Percentiles rank a stretch among this genome's conserved stretches.
These are phyloP conservation scores for Astrocystis sublimbata DNA, from an alignment of 495 filamentous ascomycete genomes.

Conservation along the genomic window DNA sequence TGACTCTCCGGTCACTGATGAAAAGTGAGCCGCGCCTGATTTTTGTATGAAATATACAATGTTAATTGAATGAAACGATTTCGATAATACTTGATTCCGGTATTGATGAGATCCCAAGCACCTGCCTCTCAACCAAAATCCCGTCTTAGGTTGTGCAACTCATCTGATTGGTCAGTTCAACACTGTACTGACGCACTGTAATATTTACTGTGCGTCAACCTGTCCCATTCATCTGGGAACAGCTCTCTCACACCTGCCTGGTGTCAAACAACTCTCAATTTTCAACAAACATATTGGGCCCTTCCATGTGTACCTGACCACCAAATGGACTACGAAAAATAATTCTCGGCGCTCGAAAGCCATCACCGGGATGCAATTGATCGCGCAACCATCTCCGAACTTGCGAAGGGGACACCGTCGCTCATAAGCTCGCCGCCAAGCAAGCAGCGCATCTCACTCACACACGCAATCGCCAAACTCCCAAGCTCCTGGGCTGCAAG, in stretches of 20 bases:
- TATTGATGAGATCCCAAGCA: too few species aligned
- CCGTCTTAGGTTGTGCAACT: too few species aligned
- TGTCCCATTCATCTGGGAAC: background rate
- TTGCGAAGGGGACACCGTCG: background rate
- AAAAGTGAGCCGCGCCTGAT: too few species aligned
- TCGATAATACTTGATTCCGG: too few species aligned
- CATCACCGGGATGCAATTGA: background rate
- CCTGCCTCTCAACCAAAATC: background rate
- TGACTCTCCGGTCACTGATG: too few species aligned
- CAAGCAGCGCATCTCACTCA: background rate
- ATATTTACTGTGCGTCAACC: background rate
- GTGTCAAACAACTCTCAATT: background rate
- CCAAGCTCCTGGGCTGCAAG: background rate
- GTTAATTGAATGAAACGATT: too few species aligned
- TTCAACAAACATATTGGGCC: too few species aligned
- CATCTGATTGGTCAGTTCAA: background rate
- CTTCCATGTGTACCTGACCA: too few species aligned
- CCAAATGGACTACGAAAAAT: too few species aligned
- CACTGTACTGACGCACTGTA: background rate
- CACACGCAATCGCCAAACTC: too few species aligned
- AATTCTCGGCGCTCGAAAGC: background rate
- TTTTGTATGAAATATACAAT: too few species aligned
- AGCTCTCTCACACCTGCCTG: background rate
- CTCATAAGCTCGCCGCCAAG: background rate
- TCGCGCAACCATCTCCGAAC: background rate